These are phyloP conservation scores for Aspergillus cavernicola DNA, from an alignment of 495 filamentous ascomycete genomes.

Conservation along the genomic window DNA sequence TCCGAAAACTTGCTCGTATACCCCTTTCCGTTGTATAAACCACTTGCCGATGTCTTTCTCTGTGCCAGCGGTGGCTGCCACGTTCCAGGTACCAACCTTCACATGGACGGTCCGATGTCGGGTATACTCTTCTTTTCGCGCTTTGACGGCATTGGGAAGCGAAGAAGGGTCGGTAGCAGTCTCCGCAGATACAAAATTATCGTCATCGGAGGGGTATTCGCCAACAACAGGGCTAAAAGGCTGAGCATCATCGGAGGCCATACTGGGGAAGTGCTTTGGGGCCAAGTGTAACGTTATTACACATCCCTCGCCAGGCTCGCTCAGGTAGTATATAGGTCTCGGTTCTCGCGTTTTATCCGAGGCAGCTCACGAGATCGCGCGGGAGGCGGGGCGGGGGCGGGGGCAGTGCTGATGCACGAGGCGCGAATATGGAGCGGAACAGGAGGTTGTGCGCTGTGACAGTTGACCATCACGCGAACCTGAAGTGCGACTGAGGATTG, in stretches of 20 bases:
- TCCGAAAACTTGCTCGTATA: slow-evolving; percentile 56
- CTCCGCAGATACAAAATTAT: slow-evolving; percentile 18
- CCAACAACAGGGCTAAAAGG: slow-evolving; percentile 4
- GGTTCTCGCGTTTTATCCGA: slow-evolving; percentile 1
- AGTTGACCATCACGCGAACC: slow-evolving; percentile 15
- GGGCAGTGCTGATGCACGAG: slow-evolving; percentile 6
- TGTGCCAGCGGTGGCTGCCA: slow-evolving; percentile 74
- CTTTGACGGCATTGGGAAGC: slow-evolving; percentile 60
- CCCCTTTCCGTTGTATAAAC: slow-evolving; percentile 74
- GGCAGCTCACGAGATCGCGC: neutral
- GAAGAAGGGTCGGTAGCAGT: slow-evolving; percentile 34
- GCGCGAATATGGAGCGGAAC: neutral
- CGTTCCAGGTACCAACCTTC: slow-evolving; percentile 94
- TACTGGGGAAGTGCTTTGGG: slow-evolving; percentile 10
- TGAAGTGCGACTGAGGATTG: slow-evolving; percentile 1
- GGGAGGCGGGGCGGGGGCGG: neutral
- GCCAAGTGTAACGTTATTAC: neutral
- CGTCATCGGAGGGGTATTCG: slow-evolving; percentile 21
- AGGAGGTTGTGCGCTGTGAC: slow-evolving; percentile 5
- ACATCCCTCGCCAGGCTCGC: neutral
- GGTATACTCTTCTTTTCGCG: slow-evolving; percentile 74
- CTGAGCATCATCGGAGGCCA: slow-evolving; percentile 16
- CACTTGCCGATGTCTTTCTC: slow-evolving; percentile 82
- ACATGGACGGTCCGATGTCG: slow-evolving; percentile 65
- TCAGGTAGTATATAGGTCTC: slow-evolving; percentile 2